Base-by-base conservation (phyloP, 208 protist genomes). In the Naegleria fowleri region DNA sequence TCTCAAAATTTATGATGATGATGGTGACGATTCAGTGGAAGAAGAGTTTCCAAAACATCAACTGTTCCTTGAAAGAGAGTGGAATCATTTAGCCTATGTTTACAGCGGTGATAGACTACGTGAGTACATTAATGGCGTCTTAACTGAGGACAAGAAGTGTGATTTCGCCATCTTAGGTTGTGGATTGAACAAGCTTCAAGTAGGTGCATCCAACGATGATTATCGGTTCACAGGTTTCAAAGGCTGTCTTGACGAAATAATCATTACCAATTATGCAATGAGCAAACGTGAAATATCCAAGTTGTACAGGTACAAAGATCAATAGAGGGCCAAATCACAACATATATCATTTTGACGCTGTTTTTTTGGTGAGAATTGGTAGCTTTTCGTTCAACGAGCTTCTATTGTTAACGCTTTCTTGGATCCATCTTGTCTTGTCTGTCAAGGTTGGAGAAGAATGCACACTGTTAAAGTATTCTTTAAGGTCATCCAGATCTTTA, bases 91-190 rank as follows among this genome's bases (percentile, higher is more conserved):
- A 1, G 75, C 75, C 22, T 40, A 40, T 15, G 75, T 83, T 36
- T 83, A 83, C 75, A 36, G 22, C 39, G 75, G 75, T 83, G 75
- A 83, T 83, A 83, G 75, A 83, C 29, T 83, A n/a, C 11, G 22
- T 13, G 75, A 83, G 75, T 83, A 83, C 75, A 83, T 83, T n/a
- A 83, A 83, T 83, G 29, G 29, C 33, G 29, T 83, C 75, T 36
- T n/a, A 15, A 36, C 29, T 36, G 75, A 83, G n/a, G 33, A 83
- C 39, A 22, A 83, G 29, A 83, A 39, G 33, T n/a, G n/a, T n/a
- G 33, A n/a, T 83, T 83, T 83, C 39, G 29, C 25, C 11, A n/a
- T n/a, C 13, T 36, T 83, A 1, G 75, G 75, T 83, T n/a, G 33
- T 83, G 75, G 75, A 38, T 67, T 67, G 55, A 39, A 39, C 13